Base-by-base conservation (phyloP, 768 basidiomycete genomes). In the Pulveroboletus ravenelii region DNA sequence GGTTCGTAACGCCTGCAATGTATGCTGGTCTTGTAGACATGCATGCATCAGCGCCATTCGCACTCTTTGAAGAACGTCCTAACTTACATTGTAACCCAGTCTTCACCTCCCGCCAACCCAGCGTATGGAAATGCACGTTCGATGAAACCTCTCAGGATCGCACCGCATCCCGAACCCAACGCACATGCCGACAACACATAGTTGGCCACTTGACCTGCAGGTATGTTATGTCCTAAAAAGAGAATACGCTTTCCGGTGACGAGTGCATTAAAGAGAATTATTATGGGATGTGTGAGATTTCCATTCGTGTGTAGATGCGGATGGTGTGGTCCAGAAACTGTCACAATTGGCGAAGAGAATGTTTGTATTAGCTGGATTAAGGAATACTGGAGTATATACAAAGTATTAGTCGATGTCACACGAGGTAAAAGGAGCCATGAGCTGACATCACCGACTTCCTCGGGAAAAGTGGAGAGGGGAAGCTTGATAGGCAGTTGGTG, bases 1-100 rank as follows among this genome's bases (percentile, higher is more conserved):
- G 96, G 61, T 99, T 99, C 1, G 91, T 94, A 3, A 98, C 95
- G 1, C 96, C 96, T 10, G 94, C 96, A 46, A 99, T 93, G 63
- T 86, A 99, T 12, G 91, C 95, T 5, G 89, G 85, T 35, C 92
- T 93, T 27, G 56, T 35, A 32, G 5, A 45, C 14, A n/a, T 41
- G 55, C 9, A 34, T 32, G 36, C 41, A 52, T 50, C 23, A 60
- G 47, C 29, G 36, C 50, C 10, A 48, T 40, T 27, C 38, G 6
- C 2, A 10, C 30, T 17, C n/a, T 27, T 29, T 10, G 32, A 43
- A 15, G 13, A 17, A 41, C 25, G 8, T 20, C 13, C 23, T 25
- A 39, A 77, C 87, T 71, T 72, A 93, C 91, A 86, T 85, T 8
- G 82, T 78, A 68, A 94, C 88, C 80, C 94, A 88, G 61, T 94